Conservation (phyloP, 2,329 filamentous ascomycete species). For the Cylindrodendrum hubeiense region DNA sequence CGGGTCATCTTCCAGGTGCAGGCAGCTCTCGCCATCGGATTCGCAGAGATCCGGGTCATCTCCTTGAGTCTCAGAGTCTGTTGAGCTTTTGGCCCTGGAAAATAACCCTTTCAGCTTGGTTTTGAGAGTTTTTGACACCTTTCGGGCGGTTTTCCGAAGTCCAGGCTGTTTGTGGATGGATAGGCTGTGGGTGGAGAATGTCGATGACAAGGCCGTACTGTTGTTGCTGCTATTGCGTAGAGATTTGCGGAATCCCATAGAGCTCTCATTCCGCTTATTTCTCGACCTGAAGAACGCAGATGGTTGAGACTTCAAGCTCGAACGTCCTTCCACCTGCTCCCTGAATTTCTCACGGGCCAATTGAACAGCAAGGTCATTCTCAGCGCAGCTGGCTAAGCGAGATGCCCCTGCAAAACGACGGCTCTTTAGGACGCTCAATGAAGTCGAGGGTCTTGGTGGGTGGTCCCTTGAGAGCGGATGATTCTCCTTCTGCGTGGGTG, state of each 20-base stretch:
- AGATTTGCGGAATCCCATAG: constrained; percentile 60
- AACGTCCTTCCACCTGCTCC: constrained; percentile 50
- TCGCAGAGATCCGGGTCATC: constrained; percentile 27
- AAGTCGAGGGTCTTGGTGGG: constrained; percentile 59
- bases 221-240: constrained; percentile 61
- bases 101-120: constrained; percentile 67
- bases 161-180: constrained; percentile 44
- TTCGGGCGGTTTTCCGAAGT: constrained; percentile 67
- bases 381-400: constrained; percentile 30
- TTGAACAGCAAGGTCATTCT: constrained; percentile 52
- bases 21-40: constrained; percentile 46
- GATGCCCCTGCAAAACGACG: constrained; percentile 43
- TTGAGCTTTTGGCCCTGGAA: constrained; percentile 40
- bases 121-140: constrained; percentile 72
- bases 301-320: constrained; percentile 54
- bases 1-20: constrained; percentile 44
- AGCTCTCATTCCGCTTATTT: constrained; percentile 48
- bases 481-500: constrained; percentile 45
- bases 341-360: constrained; percentile 53
- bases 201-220: constrained; percentile 50
- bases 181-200: constrained; percentile 42
- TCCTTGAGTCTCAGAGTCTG: constrained; percentile 20
- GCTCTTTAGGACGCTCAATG: constrained; percentile 65
- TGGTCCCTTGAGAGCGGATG: constrained; percentile 26
- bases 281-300: constrained; percentile 60